Conservation (phyloP, 169 alveolate genomes). For the Miamiensis avidus region DNA sequence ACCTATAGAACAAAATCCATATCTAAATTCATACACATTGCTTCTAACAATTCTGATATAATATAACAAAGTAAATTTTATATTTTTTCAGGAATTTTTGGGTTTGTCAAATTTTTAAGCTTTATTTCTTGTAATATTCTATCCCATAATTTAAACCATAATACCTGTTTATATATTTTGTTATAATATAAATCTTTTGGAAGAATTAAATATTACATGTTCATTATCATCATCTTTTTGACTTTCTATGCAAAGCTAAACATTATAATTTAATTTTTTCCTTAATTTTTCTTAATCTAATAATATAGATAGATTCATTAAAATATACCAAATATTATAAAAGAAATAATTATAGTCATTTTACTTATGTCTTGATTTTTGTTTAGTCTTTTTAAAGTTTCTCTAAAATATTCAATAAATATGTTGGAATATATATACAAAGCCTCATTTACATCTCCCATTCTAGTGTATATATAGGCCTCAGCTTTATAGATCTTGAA, state of each 20-base stretch:
- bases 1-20: not conserved
- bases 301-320: too few relatives aligned
- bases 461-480: not conserved
- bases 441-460: not conserved
- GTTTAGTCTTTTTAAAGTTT: not conserved
- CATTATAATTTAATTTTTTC: too few relatives aligned
- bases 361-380: too few relatives aligned
- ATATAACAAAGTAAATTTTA: not conserved
- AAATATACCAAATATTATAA: too few relatives aligned
- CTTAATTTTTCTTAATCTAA: not conserved
- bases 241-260: not conserved
- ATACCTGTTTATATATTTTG: not conserved
- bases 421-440: not conserved
- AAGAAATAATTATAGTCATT: not conserved
- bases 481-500: not conserved
- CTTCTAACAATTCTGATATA: not conserved
- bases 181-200: not conserved
- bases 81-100: too few relatives aligned
- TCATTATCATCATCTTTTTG: not conserved
- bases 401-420: not conserved
- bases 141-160: not conserved
- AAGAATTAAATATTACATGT: too few relatives aligned
- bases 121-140: too few relatives aligned
- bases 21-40: not conserved
- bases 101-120: not conserved